Evolutionary conservation across 2,329 filamentous ascomycete species (phyloP), one percentile per base, ranked within the genome.

Genomic region (Sphaerulina populicola): DNA sequence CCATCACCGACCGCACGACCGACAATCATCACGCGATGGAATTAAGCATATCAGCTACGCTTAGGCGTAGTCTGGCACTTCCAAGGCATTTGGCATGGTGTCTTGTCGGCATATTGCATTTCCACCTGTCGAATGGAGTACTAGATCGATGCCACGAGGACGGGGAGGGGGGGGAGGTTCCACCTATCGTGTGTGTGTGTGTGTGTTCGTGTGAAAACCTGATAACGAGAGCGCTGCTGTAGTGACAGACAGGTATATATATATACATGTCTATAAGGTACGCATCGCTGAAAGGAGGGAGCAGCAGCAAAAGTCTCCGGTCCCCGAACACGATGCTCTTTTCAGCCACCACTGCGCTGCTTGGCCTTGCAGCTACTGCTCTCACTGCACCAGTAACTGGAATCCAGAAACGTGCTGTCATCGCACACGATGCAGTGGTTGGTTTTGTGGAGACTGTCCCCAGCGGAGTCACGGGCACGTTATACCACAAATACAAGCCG

Each of bases 401-500:
- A 5, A 31, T 50, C 4, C 52, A 64, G 9, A 62, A 60, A 18
- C 71, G 75, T 40, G 74, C 66, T 7, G 69, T 69, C 36, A 73
- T 78, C 56, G 60, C 40, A 14, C 70, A 71, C 27, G 67, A 75
- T 63, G 65, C 69, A 0, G 68, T 83, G 27, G 76, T 78, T 6
- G 76, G 75, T 1, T 79, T 82, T 54, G 52, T 71, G 0, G 60
- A 81, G 61, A 73, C 76, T 0, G 76, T 81, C 0, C 78, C 79
- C 0, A 67, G 65, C 38, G 70, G 69, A 4, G 67, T 67, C 1
- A 62, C 66, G 0, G 79, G 79, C 11, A 62, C 68, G 2, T 62
- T 79, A 21, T 78, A 78, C 57, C 62, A 76, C 38, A 74, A 75
- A 47, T 82, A 79, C 65, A 74, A 82, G 65, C 79, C 78, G 0